Conservation (phyloP, 805 yeast species). For the Kodamaea kakaduensis region DNA sequence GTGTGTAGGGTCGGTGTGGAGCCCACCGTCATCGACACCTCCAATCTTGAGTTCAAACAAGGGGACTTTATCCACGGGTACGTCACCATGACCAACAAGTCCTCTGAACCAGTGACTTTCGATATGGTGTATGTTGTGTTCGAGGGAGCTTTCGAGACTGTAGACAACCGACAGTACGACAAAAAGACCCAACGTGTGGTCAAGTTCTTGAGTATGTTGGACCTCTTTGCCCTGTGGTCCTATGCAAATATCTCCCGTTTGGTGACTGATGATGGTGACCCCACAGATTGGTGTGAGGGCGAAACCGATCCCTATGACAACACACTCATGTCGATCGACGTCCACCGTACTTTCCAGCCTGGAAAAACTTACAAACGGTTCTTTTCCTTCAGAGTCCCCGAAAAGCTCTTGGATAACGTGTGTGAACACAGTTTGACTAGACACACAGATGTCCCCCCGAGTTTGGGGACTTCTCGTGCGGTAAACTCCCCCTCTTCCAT, state of each 20-base stretch:
- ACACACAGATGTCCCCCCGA: conserved; percentile 37
- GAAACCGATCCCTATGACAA: conserved; percentile 41
- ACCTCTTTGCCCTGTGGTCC: conserved; percentile 43
- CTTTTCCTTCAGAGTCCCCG: conserved; percentile 40
- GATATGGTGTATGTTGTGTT: conserved; percentile 44
- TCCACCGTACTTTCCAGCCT: conserved; percentile 36
- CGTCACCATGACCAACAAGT: conserved; percentile 34
- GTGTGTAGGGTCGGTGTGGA: conserved; percentile 38
- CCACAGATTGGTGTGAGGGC: conserved; percentile 41
- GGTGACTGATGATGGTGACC: conserved; percentile 27
- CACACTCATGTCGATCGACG: conserved; percentile 32
- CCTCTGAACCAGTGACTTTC: conserved; percentile 31
- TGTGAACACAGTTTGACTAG: conserved; percentile 35
- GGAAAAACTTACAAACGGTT: conserved; percentile 37
- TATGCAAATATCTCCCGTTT: conserved; percentile 40
- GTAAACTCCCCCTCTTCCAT: conserved; percentile 21
- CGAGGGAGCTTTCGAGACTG: conserved; percentile 32
- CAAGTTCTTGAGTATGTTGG: conserved; percentile 41
- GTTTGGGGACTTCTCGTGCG: conserved; percentile 29
- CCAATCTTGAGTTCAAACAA: conserved; percentile 31
- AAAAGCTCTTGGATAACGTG: conserved; percentile 37
- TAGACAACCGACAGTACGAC: conserved; percentile 17
- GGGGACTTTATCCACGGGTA: conserved; percentile 44
- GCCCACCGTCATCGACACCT: conserved; percentile 32
- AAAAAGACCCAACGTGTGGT: conserved; percentile 23